Percentiles rank a stretch among this genome's conserved stretches.
phyloP scores from a whole-genome alignment of 768 basidiomycete genomes.

The Amyloporia xantha region DNA sequence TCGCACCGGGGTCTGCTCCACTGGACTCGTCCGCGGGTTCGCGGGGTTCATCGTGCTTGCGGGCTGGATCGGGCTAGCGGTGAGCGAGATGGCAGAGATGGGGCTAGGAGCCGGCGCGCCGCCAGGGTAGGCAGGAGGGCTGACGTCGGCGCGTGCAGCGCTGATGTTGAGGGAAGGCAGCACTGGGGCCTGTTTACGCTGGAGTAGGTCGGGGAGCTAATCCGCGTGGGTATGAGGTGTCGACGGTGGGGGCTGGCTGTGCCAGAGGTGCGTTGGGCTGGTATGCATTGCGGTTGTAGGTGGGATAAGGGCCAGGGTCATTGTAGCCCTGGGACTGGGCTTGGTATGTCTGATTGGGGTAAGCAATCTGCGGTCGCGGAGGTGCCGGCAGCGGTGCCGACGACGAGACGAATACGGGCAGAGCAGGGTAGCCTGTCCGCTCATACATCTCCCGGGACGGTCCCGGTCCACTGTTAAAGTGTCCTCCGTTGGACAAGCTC shows the following conservation, averaged over 20 bases:
- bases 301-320: background rate
- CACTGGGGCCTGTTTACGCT: conserved; percentile 1
- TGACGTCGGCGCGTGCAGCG: background rate
- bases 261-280: background rate
- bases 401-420: conserved; percentile 4
- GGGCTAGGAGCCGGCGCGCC: conserved; percentile 4
- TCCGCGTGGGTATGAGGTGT: background rate
- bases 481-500: conserved; percentile 5
- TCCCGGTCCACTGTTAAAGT: background rate
- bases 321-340: background rate
- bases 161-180: background rate
- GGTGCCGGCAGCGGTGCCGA: no score
- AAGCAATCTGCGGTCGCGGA: background rate
- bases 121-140: conserved; percentile 4
- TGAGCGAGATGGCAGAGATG: conserved; percentile 10
- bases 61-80: conserved; percentile 11
- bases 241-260: background rate
- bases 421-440: conserved; percentile 6
- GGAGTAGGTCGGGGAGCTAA: background rate
- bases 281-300: background rate
- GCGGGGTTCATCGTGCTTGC: conserved; percentile 8
- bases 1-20: conserved; percentile 1
- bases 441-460: conserved; percentile 13
- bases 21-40: conserved; percentile 1
- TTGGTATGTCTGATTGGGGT: background rate